A percentile compares a stretch with the other conserved stretches of the same genome.
phyloP scores from a whole-genome alignment of 2,329 filamentous ascomycete species.

The Hypoxylon sp. region DNA sequence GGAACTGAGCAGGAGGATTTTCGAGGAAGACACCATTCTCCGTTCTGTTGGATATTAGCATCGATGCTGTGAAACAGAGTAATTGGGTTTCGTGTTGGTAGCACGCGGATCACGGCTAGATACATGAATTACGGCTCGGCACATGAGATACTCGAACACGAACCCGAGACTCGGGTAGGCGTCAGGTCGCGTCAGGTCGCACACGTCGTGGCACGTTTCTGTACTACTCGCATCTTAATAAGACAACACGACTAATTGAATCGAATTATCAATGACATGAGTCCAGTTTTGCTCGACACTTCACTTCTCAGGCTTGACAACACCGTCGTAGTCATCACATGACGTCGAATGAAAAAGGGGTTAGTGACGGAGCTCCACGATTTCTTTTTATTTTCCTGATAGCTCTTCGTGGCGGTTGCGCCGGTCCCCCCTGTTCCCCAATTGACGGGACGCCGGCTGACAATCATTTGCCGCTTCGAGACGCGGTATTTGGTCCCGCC shows the following conservation, averaged over 20 bases:
- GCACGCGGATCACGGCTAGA: conserved; percentile 1
- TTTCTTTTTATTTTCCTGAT: conserved; percentile 19
- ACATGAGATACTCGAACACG: not conserved
- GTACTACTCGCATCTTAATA: not conserved
- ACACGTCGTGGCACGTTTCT: conserved; percentile 3
- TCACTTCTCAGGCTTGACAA: not conserved
- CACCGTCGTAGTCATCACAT: not conserved
- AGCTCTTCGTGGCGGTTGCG: conserved; percentile 1
- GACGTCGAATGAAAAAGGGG: conserved; percentile 7
- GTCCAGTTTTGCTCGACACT: no score
- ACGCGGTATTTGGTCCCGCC: conserved; percentile 11
- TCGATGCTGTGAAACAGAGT: conserved; percentile 7
- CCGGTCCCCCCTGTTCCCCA: conserved; percentile 7
- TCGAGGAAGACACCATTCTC: not conserved
- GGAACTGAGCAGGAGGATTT: not conserved
- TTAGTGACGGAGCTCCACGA: conserved; percentile 6
- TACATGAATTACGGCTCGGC: conserved; percentile 7
- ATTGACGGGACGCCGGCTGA: not conserved
- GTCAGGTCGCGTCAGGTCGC: not conserved
- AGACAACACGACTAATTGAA: not conserved
- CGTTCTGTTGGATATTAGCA: not conserved
- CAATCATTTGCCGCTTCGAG: conserved; percentile 35
- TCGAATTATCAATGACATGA: not conserved
- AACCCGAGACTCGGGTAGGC: not conserved
- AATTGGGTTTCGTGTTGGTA: not conserved